Evolutionary conservation across 2,329 filamentous ascomycete genomes (phyloP), one percentile per base, ranked within the genome.

Genomic region (Epicoccum sorghinum): DNA sequence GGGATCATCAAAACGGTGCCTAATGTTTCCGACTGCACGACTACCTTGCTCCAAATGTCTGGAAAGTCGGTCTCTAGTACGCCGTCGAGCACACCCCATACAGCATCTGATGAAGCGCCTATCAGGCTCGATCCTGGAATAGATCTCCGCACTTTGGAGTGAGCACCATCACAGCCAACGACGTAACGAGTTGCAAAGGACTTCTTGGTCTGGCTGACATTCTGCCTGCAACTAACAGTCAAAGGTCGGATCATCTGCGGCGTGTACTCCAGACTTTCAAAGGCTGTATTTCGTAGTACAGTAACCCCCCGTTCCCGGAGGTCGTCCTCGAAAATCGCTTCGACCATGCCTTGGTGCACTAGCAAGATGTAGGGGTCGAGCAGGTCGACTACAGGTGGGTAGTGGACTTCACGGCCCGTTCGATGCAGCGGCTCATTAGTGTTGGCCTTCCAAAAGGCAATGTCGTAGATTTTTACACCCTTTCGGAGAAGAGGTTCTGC

Each of bases 1-100:
- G 89, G 89, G 47, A 90, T 87, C 70, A 89, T 88, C n/a, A 91
- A 79, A 40, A 90, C 85, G 0, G 87, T 89, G 3, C 88, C 88
- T 39, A 85, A 80, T 54, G 84, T 80, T 57, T 89, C 84, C 2
- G 85, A 87, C 60, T 87, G 87, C 7, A 90, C 80, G 0, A 89
- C 82, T 0, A 87, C 86, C 75, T 90, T 90, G 70, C 85, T 88
- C 87, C 87, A 90, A 43, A 90, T 83, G 64, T 90, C 88, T 1
- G 88, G 88, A 62, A 91, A 90, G 68, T 90, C 82, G 7, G 88
- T 90, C 38, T 88, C 84, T 8, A 90, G 74, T 68, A 86, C 84
- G 61, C 87, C 88, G 68, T 91, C 88, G 3, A 91, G 75, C 2
- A 91, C 88, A 50, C 87, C 88, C 88, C 88, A 91, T 18, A 86